These are phyloP conservation scores for Lentinula novae-zelandiae DNA, from an alignment of 1,284 basidiomycete genomes.

Conservation along the genomic window DNA sequence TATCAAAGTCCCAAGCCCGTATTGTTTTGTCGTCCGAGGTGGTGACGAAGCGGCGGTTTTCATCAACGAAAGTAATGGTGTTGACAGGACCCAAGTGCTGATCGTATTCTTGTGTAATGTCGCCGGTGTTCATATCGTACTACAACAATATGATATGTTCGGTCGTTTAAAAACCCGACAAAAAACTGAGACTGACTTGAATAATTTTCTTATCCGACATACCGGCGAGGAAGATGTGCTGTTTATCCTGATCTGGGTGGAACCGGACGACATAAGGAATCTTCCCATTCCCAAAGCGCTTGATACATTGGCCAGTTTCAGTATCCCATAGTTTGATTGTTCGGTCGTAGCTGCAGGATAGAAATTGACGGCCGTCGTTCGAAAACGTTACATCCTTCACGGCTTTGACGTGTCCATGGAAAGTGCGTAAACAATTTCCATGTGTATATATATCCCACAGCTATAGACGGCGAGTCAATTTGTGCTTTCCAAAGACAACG, in stretches of 20 bases:
- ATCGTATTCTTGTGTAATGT: slow-evolving; percentile 98
- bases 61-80: slow-evolving; percentile 97
- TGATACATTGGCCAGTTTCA: slow-evolving; percentile 94
- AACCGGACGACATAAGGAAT: slow-evolving; percentile 94
- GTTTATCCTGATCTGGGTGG: slow-evolving; percentile 95
- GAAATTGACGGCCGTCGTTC: slow-evolving; percentile 86
- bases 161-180: background rate
- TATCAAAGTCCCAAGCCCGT: slow-evolving; percentile 98
- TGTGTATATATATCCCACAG: slow-evolving; percentile 99
- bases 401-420: slow-evolving; percentile 95
- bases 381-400: slow-evolving; percentile 96
- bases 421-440: slow-evolving; percentile 94
- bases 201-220: slow-evolving; percentile 99
- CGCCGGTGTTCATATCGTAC: slow-evolving; percentile 92
- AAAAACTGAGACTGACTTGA: slow-evolving; percentile 54
- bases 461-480: slow-evolving; percentile 36
- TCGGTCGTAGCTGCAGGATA: slow-evolving; percentile 93
- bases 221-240: slow-evolving; percentile 94
- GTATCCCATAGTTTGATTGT: slow-evolving; percentile 99
- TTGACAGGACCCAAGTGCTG: slow-evolving; percentile 98
- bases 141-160: slow-evolving; percentile 27
- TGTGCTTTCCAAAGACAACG: background rate
- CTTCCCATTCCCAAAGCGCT: slow-evolving; percentile 95
- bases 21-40: slow-evolving; percentile 99
- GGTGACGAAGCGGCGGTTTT: slow-evolving; percentile 95